Conservation (phyloP, 208 protist genomes). For the Leishmania braziliensis region DNA sequence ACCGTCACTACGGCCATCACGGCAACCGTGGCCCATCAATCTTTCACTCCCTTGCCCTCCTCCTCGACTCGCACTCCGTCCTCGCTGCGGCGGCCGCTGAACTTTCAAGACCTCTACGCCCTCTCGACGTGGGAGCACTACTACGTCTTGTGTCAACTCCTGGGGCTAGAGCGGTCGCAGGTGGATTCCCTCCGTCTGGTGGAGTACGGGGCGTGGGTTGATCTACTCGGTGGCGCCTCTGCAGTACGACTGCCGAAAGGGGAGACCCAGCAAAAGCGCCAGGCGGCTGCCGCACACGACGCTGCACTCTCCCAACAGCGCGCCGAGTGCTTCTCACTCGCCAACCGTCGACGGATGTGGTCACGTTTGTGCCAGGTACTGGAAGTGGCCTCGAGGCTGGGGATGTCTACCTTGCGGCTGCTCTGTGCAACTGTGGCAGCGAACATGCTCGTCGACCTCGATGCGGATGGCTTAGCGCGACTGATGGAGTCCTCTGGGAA, state of each 20-base stretch:
- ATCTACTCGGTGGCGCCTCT: constrained; percentile 25
- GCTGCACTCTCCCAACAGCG: constrained; percentile 1
- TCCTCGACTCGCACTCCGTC: constrained; percentile 4
- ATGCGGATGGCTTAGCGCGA: constrained; percentile 33
- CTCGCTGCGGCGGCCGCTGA: constrained; percentile 37
- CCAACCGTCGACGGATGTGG: constrained; percentile 32
- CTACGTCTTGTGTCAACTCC: constrained; percentile 55
- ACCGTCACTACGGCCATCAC: not conserved
- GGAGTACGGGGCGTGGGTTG: constrained; percentile 53
- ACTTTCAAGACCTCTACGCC: constrained; percentile 55
- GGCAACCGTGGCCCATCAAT: not conserved
- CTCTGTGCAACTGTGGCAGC: constrained; percentile 62
- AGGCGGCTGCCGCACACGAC: not conserved
- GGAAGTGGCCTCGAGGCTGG: constrained; percentile 52
- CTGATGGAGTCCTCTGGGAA: constrained; percentile 25
- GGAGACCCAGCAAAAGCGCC: not conserved
- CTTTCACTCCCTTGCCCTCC: not conserved
- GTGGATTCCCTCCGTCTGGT: constrained; percentile 13
- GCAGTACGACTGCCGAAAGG: not conserved
- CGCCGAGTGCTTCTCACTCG: constrained; percentile 13
- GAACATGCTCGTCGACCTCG: constrained; percentile 61
- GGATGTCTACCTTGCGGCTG: constrained; percentile 40
- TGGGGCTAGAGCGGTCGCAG: constrained; percentile 25
- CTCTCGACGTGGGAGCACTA: constrained; percentile 61
- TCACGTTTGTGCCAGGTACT: constrained; percentile 43